Conservation (phyloP, 1,284 basidiomycete species). For the Boletellus deceptivus region DNA sequence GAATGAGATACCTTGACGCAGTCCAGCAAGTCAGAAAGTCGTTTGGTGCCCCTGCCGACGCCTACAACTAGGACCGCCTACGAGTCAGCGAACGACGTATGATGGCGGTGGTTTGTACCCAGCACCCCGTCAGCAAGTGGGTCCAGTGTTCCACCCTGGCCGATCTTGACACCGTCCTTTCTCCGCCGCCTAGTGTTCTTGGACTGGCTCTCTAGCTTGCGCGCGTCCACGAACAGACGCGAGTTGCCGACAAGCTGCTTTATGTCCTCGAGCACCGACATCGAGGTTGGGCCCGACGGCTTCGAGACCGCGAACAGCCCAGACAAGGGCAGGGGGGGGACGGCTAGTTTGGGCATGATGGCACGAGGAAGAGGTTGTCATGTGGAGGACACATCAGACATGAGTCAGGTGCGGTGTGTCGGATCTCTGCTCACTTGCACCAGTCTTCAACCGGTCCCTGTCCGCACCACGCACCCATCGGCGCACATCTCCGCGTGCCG, state of each 20-base stretch:
- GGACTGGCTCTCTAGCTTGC: constrained; percentile 48
- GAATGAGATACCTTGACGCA: constrained; percentile 76
- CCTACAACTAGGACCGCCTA: constrained; percentile 69
- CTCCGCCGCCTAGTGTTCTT: constrained; percentile 42
- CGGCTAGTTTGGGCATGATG: constrained; percentile 63
- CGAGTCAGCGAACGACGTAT: constrained; percentile 10
- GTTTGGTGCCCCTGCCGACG: constrained; percentile 89
- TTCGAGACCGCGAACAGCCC: constrained; percentile 84
- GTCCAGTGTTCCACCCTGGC: constrained; percentile 94
- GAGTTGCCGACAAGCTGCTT: constrained; percentile 81
- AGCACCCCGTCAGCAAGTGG: constrained; percentile 94
- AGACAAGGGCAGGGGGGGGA: constrained; percentile 62
- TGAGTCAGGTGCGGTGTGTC: background rate
- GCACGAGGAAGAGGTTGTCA: too few relatives aligned
- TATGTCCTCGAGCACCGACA: constrained; percentile 86
- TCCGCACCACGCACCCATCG: too few relatives aligned
- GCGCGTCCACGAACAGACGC: constrained; percentile 70
- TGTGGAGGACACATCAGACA: background rate
- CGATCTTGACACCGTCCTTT: constrained; percentile 67
- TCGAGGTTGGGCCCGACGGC: constrained; percentile 87
- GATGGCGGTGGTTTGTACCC: constrained; percentile 43
- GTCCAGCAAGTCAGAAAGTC: constrained; percentile 80
- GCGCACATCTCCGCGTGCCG: too few relatives aligned
- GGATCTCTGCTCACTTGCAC: background rate
- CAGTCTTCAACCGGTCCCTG: background rate